phyloP scores from a whole-genome alignment of 2,329 filamentous ascomycete species.

The Fusarium clavum region DNA sequence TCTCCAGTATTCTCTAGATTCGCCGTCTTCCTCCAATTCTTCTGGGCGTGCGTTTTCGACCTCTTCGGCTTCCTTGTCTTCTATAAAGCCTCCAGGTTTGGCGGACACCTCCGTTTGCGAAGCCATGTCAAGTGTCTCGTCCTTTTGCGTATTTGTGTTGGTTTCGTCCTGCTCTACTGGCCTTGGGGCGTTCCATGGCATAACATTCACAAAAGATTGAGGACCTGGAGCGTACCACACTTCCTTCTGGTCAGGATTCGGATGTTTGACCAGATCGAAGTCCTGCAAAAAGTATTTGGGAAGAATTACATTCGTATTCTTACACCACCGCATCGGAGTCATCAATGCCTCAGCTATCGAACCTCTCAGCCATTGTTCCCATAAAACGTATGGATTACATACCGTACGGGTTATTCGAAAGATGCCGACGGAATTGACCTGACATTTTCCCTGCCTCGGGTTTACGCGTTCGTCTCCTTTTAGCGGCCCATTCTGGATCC shows the following conservation, averaged over 20 bases:
- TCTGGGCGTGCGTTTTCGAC: neutral
- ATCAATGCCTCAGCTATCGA: conserved; percentile 69
- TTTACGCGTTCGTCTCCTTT: conserved; percentile 57
- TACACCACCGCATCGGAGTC: conserved; percentile 68
- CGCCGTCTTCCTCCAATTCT: neutral
- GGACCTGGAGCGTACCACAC: conserved; percentile 69
- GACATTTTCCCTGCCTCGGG: conserved; percentile 44
- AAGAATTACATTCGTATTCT: conserved; percentile 59
- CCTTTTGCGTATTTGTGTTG: neutral
- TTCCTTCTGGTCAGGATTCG: conserved; percentile 61
- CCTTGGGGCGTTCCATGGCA: conserved; percentile 25
- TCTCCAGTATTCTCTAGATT: neutral
- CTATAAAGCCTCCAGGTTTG: neutral
- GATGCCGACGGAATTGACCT: conserved; percentile 66
- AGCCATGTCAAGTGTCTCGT: neutral
- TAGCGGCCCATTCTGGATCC: conserved; percentile 61
- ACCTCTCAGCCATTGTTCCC: neutral
- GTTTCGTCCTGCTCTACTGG: neutral
- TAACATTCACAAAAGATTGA: conserved; percentile 47
- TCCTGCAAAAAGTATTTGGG: conserved; percentile 73
- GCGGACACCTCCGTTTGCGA: neutral
- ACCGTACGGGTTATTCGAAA: conserved; percentile 75
- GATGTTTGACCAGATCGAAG: conserved; percentile 68
- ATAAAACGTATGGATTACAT: conserved; percentile 31
- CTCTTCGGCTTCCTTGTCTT: neutral